Conservation (phyloP, 2,329 filamentous ascomycete species). For the Teratosphaeria gauchensis region DNA sequence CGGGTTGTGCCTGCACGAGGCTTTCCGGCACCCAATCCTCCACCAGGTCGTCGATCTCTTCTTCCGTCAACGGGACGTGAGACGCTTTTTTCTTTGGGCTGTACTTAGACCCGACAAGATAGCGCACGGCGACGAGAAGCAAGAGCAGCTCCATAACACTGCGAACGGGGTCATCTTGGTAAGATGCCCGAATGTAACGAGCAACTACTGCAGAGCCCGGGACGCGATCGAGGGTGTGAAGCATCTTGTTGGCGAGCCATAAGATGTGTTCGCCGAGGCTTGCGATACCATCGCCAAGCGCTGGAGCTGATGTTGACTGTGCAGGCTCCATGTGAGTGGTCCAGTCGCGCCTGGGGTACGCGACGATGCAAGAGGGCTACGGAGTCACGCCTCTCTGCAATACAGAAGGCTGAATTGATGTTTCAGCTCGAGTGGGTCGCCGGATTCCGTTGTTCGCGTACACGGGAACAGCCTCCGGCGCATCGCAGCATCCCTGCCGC, state of each 20-base stretch:
- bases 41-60: constrained; percentile 95
- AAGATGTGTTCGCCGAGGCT: constrained; percentile 45
- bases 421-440: too few species aligned
- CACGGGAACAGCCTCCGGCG: too few species aligned
- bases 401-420: too few species aligned
- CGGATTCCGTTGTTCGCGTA: too few species aligned
- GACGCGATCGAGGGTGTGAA: constrained; percentile 67
- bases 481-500: too few species aligned
- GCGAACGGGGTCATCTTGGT: constrained; percentile 92
- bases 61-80: constrained; percentile 79
- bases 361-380: too few species aligned
- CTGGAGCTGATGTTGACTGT: too few species aligned
- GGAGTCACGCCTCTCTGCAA: too few species aligned
- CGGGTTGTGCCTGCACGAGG: constrained; percentile 62
- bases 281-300: constrained; percentile 26
- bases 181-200: constrained; percentile 92
- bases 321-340: too few species aligned
- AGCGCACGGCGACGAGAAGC: constrained; percentile 90
- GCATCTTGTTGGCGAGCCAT: constrained; percentile 45
- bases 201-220: constrained; percentile 90
- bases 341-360: too few species aligned
- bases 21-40: constrained; percentile 96
- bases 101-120: constrained; percentile 85
- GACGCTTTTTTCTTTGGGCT: constrained; percentile 74
- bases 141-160: constrained; percentile 88